Conservation (phyloP, 2,329 filamentous ascomycete genomes). For the Epichloe aotearoae region DNA sequence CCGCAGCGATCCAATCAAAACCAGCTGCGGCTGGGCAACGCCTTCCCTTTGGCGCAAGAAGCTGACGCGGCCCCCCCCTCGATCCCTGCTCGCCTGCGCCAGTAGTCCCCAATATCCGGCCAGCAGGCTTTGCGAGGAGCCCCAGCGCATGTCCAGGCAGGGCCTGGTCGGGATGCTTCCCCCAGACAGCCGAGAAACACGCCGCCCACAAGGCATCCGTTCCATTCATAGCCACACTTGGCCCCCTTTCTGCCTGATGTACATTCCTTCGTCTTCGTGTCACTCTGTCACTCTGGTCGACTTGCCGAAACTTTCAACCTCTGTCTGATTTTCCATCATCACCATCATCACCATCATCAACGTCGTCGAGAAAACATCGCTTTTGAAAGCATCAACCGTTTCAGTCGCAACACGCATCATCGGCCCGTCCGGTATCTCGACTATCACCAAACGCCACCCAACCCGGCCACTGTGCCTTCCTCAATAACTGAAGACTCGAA, state of each 20-base stretch:
- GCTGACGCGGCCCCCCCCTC: conserved; percentile 15
- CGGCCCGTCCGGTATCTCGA: neutral
- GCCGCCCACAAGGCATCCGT: conserved; percentile 14
- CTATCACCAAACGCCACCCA: conserved; percentile 2
- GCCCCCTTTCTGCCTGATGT: conserved; percentile 17
- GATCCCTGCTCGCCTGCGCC: conserved; percentile 10
- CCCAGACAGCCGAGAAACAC: neutral
- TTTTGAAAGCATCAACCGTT: neutral
- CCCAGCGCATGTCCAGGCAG: conserved; percentile 6
- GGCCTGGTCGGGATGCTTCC: conserved; percentile 2
- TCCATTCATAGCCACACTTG: conserved; percentile 20
- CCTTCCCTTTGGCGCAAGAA: conserved; percentile 6
- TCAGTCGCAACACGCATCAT: neutral
- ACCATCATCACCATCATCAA: conserved; percentile 1
- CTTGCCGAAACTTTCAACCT: neutral
- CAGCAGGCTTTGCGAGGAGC: neutral
- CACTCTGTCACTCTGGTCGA: neutral
- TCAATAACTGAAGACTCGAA: conserved; percentile 9
- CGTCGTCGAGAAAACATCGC: no score
- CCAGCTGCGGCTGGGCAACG: neutral
- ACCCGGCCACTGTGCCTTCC: conserved; percentile 1
- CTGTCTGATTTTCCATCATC: neutral
- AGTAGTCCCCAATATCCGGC: neutral
- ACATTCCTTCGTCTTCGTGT: conserved; percentile 8
- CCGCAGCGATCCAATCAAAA: neutral